Conservation (phyloP, 2,329 filamentous ascomycete species). For the Fusarium heterosporum region DNA sequence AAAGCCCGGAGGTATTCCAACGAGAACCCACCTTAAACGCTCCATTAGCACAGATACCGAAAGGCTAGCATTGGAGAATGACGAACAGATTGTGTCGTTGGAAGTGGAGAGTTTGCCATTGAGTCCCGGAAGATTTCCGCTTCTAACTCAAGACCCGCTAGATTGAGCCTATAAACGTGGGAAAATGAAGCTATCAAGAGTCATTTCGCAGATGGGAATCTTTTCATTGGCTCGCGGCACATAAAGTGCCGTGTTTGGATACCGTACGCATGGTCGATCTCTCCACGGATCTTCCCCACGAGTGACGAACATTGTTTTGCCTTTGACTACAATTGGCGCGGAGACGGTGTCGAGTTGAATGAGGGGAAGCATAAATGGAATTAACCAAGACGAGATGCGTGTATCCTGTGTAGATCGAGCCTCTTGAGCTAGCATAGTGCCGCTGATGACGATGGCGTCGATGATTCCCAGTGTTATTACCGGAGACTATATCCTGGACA, state of each 20-base stretch:
- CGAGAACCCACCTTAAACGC: constrained; percentile 5
- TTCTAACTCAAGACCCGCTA: constrained; percentile 1
- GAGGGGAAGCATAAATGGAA: constrained; percentile 41
- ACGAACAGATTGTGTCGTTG: constrained; percentile 23
- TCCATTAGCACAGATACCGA: constrained; percentile 9
- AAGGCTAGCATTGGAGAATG: constrained; percentile 29
- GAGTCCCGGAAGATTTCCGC: constrained; percentile 31
- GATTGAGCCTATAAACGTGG: constrained; percentile 5
- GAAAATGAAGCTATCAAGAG: constrained; percentile 19
- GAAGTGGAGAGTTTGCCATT: constrained; percentile 22
- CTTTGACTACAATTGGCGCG: constrained; percentile 26
- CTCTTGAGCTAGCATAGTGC: constrained; percentile 3
- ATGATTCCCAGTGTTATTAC: constrained; percentile 35
- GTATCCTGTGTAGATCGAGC: constrained; percentile 13
- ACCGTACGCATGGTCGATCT: constrained; percentile 29
- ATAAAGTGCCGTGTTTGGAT: constrained; percentile 19
- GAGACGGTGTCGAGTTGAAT: constrained; percentile 3
- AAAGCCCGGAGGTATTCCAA: constrained; percentile 17
- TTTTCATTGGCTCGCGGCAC: constrained; percentile 25
- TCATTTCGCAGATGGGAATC: constrained; percentile 16
- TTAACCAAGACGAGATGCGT: background rate
- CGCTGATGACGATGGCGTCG: constrained; percentile 26
- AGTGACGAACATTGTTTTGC: constrained; percentile 8
- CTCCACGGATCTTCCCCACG: constrained; percentile 22
- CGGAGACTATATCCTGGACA: constrained; percentile 16